Evolutionary conservation across 164 flowering plant genomes (phyloP), one percentile per base, ranked within the genome.

Genomic region (Litsea cubeba): DNA sequence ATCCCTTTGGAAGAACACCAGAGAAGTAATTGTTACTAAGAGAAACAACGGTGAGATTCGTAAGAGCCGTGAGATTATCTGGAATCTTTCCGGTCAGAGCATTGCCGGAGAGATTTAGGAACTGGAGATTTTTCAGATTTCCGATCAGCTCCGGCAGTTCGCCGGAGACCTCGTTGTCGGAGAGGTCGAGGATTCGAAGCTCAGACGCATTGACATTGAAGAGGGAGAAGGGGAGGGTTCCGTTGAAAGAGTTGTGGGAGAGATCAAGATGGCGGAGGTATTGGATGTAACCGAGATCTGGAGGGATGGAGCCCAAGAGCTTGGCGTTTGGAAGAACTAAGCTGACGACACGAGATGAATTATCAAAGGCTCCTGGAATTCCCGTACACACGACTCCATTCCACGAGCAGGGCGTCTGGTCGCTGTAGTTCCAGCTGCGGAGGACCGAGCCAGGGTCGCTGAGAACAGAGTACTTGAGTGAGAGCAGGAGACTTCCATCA

Each of bases 331-430:
- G 92, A 15, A 95, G 92, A 26, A 89, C 76, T 49, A 95, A 66
- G 46, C 81, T 74, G 17, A 79, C 76, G 50, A 92, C 98, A 2
- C 92, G 84, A 30, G 85, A 86, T 82, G 65, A 89, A 75, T 1
- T 49, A n/a, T 6, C 65, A n/a, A 30, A 28, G n/a, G 49, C 35
- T 18, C 49, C 57, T 30, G 60, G 67, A 5, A 83, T 79, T 5
- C 26, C 64, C 12, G 78, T 71, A 70, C 98, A 95, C 1, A 62
- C 17, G 50, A 95, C 88, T 5, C 99, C 99, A 2, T 62, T 79
- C 99, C 99, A 95, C 12, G 82, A 81, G 72, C 99, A 95, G 0
- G 99, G 99, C 3, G 90, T 87, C 11, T 76, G 81, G 68, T 88
- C 91, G 64, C 60, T 58, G 84, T 69, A 77, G 71, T 80, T 87